Percentiles rank a stretch among this genome's conserved stretches.
These are phyloP conservation scores for Phytophthora meadii DNA, from an alignment of 352 stramenopile species.

Conservation along the genomic window DNA sequence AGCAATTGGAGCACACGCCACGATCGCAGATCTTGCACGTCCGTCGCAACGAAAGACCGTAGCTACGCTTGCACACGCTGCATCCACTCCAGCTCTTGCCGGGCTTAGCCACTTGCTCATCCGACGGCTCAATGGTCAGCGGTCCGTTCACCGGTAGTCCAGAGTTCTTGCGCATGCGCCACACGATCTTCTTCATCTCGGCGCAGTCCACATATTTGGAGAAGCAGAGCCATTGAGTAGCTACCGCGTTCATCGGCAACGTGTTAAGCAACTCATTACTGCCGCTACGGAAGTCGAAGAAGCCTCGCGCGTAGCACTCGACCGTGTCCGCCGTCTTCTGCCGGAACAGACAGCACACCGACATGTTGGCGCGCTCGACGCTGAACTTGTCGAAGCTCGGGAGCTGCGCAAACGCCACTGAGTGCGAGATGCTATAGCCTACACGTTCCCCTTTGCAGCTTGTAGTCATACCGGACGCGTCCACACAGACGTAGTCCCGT, in stretches of 20 bases:
- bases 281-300: slow-evolving; percentile 48
- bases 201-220: slow-evolving; percentile 48
- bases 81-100: slow-evolving; percentile 12
- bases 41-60: slow-evolving; percentile 19
- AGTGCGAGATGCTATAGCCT: slow-evolving; percentile 46
- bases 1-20: slow-evolving; percentile 40
- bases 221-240: slow-evolving; percentile 51
- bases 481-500: slow-evolving; percentile 60
- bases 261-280: slow-evolving; percentile 55
- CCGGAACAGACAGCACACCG: slow-evolving; percentile 55
- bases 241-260: slow-evolving; percentile 44
- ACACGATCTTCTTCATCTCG: slow-evolving; percentile 76
- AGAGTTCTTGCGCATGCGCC: slow-evolving; percentile 47
- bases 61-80: slow-evolving; percentile 22
- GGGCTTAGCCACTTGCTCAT: background rate
- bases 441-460: slow-evolving; percentile 28
- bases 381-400: slow-evolving; percentile 67
- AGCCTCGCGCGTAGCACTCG: slow-evolving; percentile 57
- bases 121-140: slow-evolving; percentile 23
- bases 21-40: slow-evolving; percentile 38
- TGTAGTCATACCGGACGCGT: slow-evolving; percentile 32
- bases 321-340: slow-evolving; percentile 46
- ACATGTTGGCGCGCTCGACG: slow-evolving; percentile 65
- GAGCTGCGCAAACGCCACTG: slow-evolving; percentile 43
- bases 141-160: slow-evolving; percentile 31